These are phyloP conservation scores for Chlamydomonas applanata DNA, from an alignment of 139 green algal species.

Conservation along the genomic window DNA sequence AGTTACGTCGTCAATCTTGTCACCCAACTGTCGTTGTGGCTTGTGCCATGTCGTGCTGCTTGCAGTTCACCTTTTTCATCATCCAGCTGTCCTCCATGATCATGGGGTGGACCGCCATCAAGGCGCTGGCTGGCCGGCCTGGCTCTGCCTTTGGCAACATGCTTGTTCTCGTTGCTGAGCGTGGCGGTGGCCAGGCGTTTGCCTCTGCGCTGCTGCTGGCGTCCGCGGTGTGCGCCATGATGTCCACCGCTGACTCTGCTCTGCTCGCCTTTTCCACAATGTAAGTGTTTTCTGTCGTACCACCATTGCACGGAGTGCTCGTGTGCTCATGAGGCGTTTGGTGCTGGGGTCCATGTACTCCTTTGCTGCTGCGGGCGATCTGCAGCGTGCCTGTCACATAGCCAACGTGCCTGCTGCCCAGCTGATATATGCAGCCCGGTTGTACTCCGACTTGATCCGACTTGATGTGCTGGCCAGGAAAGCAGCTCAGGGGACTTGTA, in stretches of 20 bases:
- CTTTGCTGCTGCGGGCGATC: background rate
- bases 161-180: slow-evolving; percentile 18
- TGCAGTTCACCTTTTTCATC: slow-evolving; percentile 41
- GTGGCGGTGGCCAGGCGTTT: slow-evolving; percentile 36
- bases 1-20: no score
- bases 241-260: slow-evolving; percentile 46
- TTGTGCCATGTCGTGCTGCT: slow-evolving; percentile 25
- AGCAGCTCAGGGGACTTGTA: no score
- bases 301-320: background rate
- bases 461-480: no score
- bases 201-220: slow-evolving; percentile 40
- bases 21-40: no score
- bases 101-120: slow-evolving; percentile 24
- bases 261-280: slow-evolving; percentile 46
- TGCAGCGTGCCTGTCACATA: no score
- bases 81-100: slow-evolving; percentile 35
- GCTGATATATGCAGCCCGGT: no score
- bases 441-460: no score
- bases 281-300: slow-evolving; percentile 20
- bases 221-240: slow-evolving; percentile 50
- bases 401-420: no score
- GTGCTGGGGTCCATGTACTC: background rate
- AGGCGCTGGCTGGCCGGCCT: slow-evolving; percentile 9
- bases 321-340: background rate
- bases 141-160: slow-evolving; percentile 8